Base-by-base conservation (phyloP, 2,329 filamentous ascomycete genomes). In the Sarocladium brachiariae region DNA sequence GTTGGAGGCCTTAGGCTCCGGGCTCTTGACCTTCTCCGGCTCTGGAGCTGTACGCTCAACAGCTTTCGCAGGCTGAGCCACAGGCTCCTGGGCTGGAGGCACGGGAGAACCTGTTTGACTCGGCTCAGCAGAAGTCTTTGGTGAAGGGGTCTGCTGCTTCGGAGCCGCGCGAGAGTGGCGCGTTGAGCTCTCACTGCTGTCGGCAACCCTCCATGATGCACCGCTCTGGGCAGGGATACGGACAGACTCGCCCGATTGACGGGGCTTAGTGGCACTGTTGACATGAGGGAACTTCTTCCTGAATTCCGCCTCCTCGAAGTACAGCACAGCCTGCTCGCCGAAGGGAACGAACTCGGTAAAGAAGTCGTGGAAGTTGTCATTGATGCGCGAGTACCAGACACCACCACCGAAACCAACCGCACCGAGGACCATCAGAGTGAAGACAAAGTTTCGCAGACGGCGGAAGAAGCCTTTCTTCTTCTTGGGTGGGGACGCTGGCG, bases 361-460 rank as follows among this genome's bases (percentile, higher is more conserved):
- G 75, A 96, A 93, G 70, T 99, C 93, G 71, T 99, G 92, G 79
- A 97, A 99, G 71, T 89, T 96, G 75, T 99, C 93, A 64, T 86
- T 95, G 69, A 93, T 79, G 57, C 95, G 83, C 51, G 93, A 92
- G 69, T 95, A 93, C 76, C 87, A 96, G 51, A 96, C 84, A 58
- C 92, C 90, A 57, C 90, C 90, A 51, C 80, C 87, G 61, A 96
- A 99, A 34, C 86, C 84, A 39, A 95, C 69, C 5, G 82, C 81
- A 23, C 87, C 83, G 24, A 96, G 78, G 39, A 96, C 70, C 55
- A 91, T 72, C 46, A 96, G 70, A 50, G 87, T 87, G 57, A 91
- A 71, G 52, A 96, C 71, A 64, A 90, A 85, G 64, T 85, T 85
- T 60, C 88, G 80, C 64, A 96, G 80, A 52, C 87, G 81, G 56